Evolutionary conservation across 2,329 filamentous ascomycete genomes (phyloP), one percentile per base, ranked within the genome.

Genomic region (Claviceps arundinis): DNA sequence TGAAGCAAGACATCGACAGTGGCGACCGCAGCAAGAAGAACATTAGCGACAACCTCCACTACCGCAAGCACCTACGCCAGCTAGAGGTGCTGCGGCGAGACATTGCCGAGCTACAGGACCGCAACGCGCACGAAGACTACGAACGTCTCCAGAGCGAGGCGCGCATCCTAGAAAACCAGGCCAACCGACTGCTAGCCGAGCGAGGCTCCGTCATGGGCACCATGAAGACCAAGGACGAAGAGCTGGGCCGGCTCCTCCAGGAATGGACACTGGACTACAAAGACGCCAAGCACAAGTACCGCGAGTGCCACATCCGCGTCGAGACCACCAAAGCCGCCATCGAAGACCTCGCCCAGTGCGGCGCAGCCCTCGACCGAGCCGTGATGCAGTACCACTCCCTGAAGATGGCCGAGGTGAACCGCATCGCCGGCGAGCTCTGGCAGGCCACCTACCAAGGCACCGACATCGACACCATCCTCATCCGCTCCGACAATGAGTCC

Each of bases 361-460:
- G 81, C 44, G 76, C 80, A 9, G 93, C 93, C 7, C 77, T 98
- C 13, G 91, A 97, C 72, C 89, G 93, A 63, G 94, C 93, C 47
- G 94, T 98, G 62, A 96, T 98, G 88, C 88, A 87, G 62, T 98
- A 91, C 64, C 93, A 98, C 71, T 79, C 84, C 34, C 73, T 95
- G 64, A 98, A 98, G 74, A 98, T 98, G 93, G 87, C 93, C 60
- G 90, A 98, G 66, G 91, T 98, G 66, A 98, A 98, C 68, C 80
- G 82, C 52, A 96, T 96, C 66, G 85, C 94, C 49, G 88, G 87
- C 57, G 93, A 98, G 66, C 78, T 98, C n/a, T 98, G 93, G 93
- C 87, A 88, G 68, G 86, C 84, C 63, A 96, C 93, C 1, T 98
- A 98, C 69, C 88, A 94, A 65, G 93, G 93, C 57, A 97, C 91